phyloP scores from a whole-genome alignment of 768 basidiomycete genomes.

The Boletus tomentosulus region DNA sequence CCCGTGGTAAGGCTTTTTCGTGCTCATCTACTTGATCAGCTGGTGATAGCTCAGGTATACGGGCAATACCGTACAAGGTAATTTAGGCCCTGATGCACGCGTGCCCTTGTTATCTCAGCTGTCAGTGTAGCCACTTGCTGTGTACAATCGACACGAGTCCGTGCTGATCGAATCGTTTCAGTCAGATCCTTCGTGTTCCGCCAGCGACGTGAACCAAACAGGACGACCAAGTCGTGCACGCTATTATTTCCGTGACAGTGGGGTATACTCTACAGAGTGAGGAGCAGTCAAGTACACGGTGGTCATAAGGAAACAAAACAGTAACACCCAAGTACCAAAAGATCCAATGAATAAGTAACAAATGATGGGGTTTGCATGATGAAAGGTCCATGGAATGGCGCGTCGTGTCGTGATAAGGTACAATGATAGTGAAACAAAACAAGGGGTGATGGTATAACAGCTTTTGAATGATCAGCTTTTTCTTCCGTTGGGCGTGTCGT shows the following conservation, averaged over 20 bases:
- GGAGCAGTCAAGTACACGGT: conserved; percentile 1
- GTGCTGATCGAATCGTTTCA: too few species aligned
- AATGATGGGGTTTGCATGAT: conserved; percentile 9
- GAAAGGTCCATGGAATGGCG: conserved; percentile 8
- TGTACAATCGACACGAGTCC: too few species aligned
- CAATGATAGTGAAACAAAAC: conserved; percentile 9
- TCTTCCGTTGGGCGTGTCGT: neutral
- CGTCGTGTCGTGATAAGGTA: conserved; percentile 7
- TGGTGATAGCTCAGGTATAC: neutral
- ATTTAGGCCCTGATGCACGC: too few species aligned
- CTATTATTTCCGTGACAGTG: neutral
- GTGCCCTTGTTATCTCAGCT: too few species aligned
- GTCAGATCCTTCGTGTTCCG: too few species aligned
- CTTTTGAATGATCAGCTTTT: neutral
- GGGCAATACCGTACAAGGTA: neutral
- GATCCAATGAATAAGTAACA: conserved; percentile 5
- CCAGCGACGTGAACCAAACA: too few species aligned
- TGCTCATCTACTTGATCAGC: conserved; percentile 8
- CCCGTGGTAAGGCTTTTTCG: conserved; percentile 12
- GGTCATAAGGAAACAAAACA: conserved; percentile 1
- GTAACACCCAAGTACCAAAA: neutral
- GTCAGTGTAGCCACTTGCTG: too few species aligned
- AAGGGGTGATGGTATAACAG: neutral
- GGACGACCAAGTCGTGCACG: too few species aligned
- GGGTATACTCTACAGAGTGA: neutral